Evolutionary conservation across 768 basidiomycete genomes (phyloP), one percentile per base, ranked within the genome.

Genomic region (Boletus speciosus): DNA sequence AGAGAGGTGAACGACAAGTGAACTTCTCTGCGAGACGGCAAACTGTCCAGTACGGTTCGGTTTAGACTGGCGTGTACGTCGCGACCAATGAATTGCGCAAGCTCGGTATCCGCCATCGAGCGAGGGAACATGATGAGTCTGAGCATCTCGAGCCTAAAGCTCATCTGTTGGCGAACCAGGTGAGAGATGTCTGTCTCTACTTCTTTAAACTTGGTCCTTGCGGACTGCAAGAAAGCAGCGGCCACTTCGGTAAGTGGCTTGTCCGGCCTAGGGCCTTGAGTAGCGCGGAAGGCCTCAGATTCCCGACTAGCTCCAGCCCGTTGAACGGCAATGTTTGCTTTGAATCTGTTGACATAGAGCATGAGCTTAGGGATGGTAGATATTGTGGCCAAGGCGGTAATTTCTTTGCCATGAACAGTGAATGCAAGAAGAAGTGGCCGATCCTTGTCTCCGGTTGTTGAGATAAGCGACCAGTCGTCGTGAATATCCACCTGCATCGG

Each of bases 171-270:
- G 47, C 78, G 74, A 56, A 94, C 81, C 15, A 80, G 71, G 57
- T 85, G 84, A 6, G 80, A 79, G 8, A 88, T 68, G 1, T 74
- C 79, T 9, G 73, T 69, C 53, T 86, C 87, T 14, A 78, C 76
- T 69, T 90, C 89, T 59, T 81, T 85, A 69, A 91, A 81, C 21
- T 83, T 81, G 40, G 74, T 83, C 39, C 83, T 80, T 27, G 91
- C 88, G 0, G 89, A 88, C 51, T 80, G 76, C 37, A 93, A 69
- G 83, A 93, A 89, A 31, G 90, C 88, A 57, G 88, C 83, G 2
- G 92, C 91, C n/a, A 93, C 90, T 12, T 87, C 82, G 2, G 89
- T 90, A 15, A 94, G 74, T 2, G 91, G 85, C 58, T 91, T 92
- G 47, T 85, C 85, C 7, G 88, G 88, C 62, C 82, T 86, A 6